phyloP scores from a whole-genome alignment of 768 basidiomycete species.

The Pulveroboletus sp. region DNA sequence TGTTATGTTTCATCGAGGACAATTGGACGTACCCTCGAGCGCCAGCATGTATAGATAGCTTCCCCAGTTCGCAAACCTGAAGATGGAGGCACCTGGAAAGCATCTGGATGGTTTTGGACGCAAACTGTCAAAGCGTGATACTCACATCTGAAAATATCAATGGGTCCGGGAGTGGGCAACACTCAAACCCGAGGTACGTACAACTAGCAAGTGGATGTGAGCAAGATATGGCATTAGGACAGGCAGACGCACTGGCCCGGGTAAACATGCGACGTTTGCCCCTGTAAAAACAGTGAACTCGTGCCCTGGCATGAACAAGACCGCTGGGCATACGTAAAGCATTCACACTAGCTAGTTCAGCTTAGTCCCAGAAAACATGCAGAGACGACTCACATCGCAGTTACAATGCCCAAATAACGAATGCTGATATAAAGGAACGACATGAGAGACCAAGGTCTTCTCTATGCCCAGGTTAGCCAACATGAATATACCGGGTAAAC shows the following conservation, averaged over 20 bases:
- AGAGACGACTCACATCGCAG: slow-evolving; percentile 5
- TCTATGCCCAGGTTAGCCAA: background rate
- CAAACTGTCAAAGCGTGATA: background rate
- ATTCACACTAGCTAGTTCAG: slow-evolving; percentile 1
- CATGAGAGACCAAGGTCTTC: slow-evolving; percentile 7
- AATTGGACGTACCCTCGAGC: slow-evolving; percentile 1
- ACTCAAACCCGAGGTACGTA: background rate
- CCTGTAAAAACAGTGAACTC: background rate
- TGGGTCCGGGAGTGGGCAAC: background rate
- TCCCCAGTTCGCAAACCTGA: slow-evolving; percentile 10
- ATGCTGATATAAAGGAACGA: slow-evolving; percentile 6
- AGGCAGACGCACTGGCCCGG: background rate
- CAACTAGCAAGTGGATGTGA: background rate
- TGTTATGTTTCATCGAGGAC: background rate
- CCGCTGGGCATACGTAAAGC: background rate
- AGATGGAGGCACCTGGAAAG: background rate
- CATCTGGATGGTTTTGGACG: background rate
- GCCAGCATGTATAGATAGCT: slow-evolving; percentile 7
- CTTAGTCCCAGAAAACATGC: background rate
- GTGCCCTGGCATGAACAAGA: background rate
- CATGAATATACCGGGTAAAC: background rate
- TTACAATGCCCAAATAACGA: slow-evolving; percentile 6
- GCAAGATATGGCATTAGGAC: background rate
- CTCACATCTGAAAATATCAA: slow-evolving; percentile 2
- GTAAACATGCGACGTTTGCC: background rate